phyloP scores from a whole-genome alignment of 2,329 filamentous ascomycete species.

The Microcyclospora pomicola region DNA sequence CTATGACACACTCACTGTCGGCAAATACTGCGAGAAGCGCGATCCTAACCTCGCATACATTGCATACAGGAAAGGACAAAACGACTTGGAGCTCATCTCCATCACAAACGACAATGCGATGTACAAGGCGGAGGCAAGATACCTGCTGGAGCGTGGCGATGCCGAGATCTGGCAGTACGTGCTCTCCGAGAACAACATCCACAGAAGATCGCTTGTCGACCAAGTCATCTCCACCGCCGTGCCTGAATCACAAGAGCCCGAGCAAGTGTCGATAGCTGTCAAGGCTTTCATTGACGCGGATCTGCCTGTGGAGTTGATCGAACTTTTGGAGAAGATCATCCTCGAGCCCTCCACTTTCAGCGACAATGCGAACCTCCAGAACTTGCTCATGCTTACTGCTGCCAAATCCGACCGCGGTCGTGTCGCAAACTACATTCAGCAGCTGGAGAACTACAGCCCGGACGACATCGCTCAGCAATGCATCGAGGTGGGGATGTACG shows the following conservation, averaged over 20 bases:
- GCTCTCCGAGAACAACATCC: constrained; percentile 86
- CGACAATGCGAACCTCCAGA: constrained; percentile 92
- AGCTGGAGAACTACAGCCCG: constrained; percentile 74
- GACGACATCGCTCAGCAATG: constrained; percentile 88
- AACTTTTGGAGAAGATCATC: constrained; percentile 97
- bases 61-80: constrained; percentile 90
- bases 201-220: constrained; percentile 84
- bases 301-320: constrained; percentile 85
- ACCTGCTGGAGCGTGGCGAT: constrained; percentile 82
- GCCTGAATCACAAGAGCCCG: constrained; percentile 59
- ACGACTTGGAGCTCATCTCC: constrained; percentile 90
- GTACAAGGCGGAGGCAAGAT: constrained; percentile 95
- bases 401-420: constrained; percentile 91
- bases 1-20: constrained; percentile 82
- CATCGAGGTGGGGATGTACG: constrained; percentile 85
- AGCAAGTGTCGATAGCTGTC: constrained; percentile 89
- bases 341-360: constrained; percentile 98
- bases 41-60: constrained; percentile 93
- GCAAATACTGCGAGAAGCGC: constrained; percentile 98
- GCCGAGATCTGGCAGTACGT: constrained; percentile 89
- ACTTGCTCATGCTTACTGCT: constrained; percentile 88
- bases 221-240: constrained; percentile 94
- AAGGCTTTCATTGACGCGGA: constrained; percentile 85
- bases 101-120: constrained; percentile 99
- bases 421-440: constrained; percentile 92